Base-by-base conservation (phyloP, 768 basidiomycete genomes). In the Boletus rubroflammeus region DNA sequence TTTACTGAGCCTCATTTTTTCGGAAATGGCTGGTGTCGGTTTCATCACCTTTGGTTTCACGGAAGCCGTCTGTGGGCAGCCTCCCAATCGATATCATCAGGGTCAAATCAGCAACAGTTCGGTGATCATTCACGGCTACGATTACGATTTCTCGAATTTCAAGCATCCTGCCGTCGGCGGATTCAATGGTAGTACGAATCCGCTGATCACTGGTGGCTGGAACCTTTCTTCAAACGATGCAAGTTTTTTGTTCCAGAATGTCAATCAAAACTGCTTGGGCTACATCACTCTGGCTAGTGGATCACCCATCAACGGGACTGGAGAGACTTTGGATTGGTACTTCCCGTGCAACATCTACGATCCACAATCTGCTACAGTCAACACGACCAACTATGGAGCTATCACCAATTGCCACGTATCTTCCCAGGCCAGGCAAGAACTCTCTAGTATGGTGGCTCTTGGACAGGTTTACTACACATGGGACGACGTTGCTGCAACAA, bases 11-110 rank as follows among this genome's bases (percentile, higher is more conserved):
- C 78, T 98, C 70, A 92, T 96, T 65, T 68, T 81, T 15, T 5
- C 72, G n/a, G 80, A 94, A 58, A 97, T 98, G 95, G 89, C 90
- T 17, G 82, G 77, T 50, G 97, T 99, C 64, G 97, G 95, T 66
- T 99, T 93, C 82, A 78, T 99, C 67, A 99, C 97, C 11, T 99
- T 99, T 73, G 97, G 97, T 8, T 99, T 99, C 77, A 98, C 94
- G 10, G 83, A 93, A 66, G 74, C 85, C 50, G 97, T 98, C 40
- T 99, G 97, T 70, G 93, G 93, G 32, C 87, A 78, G 34, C 92
- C 93, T 32, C 81, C 89, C 36, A 84, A 88, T 57, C 84, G 93
- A 15, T 95, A 80, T 76, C 86, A 89, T 61, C 82, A 87, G 39
- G 94, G 92, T 35, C 76, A 78, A 25, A 84, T 93, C 54, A 84